Conservation (phyloP, 495 filamentous ascomycete genomes). For the Saxophila tyrrhenica region DNA sequence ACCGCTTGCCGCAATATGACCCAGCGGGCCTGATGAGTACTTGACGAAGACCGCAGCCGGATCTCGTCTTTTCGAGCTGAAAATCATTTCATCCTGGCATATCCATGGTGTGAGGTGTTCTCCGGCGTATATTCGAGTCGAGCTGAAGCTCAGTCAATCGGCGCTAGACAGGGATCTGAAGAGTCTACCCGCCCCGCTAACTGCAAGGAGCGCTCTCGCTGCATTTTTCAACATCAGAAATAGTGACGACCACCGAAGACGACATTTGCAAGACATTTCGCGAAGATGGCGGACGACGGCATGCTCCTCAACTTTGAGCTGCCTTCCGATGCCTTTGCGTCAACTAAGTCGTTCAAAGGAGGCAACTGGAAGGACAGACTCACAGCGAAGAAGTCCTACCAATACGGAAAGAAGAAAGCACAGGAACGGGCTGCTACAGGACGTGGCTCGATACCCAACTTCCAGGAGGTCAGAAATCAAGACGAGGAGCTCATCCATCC, state of each 20-base stretch:
- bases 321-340: constrained; percentile 48
- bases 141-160: background rate
- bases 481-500: constrained; percentile 13
- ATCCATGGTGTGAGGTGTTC: background rate
- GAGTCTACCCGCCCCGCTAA: no score
- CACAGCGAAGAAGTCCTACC: constrained; percentile 61
- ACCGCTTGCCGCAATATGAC: no score
- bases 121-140: background rate
- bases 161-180: no score
- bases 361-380: constrained; percentile 84
- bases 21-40: no score
- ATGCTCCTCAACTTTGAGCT: constrained; percentile 77
- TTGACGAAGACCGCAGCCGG: no score
- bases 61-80: no score
- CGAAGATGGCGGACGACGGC: constrained; percentile 79
- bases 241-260: no score
- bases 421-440: constrained; percentile 8
- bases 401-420: constrained; percentile 34
- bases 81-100: no score
- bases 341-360: constrained; percentile 66
- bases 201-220: no score
- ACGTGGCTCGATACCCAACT: constrained; percentile 5
- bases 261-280: background rate
- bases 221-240: no score
- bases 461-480: constrained; percentile 10